These are phyloP conservation scores for Phascolomyces articulosus DNA, from an alignment of 371 early-diverging fungal genomes.

Conservation along the genomic window DNA sequence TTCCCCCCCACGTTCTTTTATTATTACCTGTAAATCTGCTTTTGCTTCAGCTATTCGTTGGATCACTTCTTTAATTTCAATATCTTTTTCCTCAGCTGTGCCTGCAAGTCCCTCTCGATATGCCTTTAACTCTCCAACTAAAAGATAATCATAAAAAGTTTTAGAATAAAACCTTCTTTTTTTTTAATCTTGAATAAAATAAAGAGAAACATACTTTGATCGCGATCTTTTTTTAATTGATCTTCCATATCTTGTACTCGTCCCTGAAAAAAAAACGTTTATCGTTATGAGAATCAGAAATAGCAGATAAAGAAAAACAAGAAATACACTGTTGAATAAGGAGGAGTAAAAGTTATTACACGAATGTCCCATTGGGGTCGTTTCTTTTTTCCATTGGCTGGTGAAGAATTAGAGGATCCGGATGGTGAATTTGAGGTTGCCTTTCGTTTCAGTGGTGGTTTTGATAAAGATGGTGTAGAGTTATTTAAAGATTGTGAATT, in stretches of 20 bases:
- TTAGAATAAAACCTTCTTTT: too few species aligned
- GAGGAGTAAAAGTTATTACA: slow-evolving; percentile 18
- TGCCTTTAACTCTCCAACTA: slow-evolving; percentile 28
- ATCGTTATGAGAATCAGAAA: too few species aligned
- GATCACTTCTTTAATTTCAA: slow-evolving; percentile 32
- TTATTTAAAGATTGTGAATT: background rate
- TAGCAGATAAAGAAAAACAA: too few species aligned
- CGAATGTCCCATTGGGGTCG: slow-evolving; percentile 47
- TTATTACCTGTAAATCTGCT: slow-evolving; percentile 27
- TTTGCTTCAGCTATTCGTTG: slow-evolving; percentile 27
- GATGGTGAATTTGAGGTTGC: background rate
- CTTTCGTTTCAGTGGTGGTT: slow-evolving; percentile 6
- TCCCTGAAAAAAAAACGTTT: slow-evolving; percentile 34
- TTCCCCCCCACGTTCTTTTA: background rate
- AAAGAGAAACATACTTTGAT: slow-evolving; percentile 27
- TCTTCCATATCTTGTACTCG: slow-evolving; percentile 40
- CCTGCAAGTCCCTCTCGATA: slow-evolving; percentile 31
- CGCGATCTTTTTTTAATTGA: slow-evolving; percentile 23
- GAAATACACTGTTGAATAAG: too few species aligned
- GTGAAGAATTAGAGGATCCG: background rate
- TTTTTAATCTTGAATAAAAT: too few species aligned
- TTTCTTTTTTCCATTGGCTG: slow-evolving; percentile 8
- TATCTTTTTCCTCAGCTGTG: slow-evolving; percentile 29
- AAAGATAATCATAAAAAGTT: background rate
- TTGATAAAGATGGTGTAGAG: background rate